Base-by-base conservation (phyloP, 768 basidiomycete species). In the Lactifluus volemus region DNA sequence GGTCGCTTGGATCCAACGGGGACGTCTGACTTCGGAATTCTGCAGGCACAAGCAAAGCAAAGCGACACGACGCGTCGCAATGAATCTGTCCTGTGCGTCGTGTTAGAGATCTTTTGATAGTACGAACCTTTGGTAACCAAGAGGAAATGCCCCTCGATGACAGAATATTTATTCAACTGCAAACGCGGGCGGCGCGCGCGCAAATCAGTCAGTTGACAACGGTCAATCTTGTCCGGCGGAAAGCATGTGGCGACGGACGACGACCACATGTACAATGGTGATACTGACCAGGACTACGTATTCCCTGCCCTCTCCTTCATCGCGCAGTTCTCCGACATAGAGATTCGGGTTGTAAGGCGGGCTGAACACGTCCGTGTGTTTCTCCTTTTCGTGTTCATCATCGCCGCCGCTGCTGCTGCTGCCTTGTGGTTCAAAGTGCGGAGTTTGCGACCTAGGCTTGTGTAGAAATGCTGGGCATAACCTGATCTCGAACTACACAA, bases 141-240 rank as follows among this genome's bases (percentile, higher is more conserved):
- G n/a, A 97, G 77, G 68, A 97, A 92, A 69, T 98, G 95, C 49
- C 84, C 78, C 0, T 86, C 88, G 9, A 90, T 81, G 19, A 97
- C 82, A 36, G 91, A 85, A 72, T 81, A 96, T 74, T 92, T 93
- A 74, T 93, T 94, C 68, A 93, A 73, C 90, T 93, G 64, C 48
- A 55, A 41, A 25, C n/a, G 21, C 21, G 45, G 15, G n/a, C 44
- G n/a, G 32, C 32, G 32, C 32, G 32, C 9, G 32, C 9, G 4
- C 6, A 34, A 6, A 34, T 34, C 6, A 6, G 19, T 44, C 44
- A 44, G n/a, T 38, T 12, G 10, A 38, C 12, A 38, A 9, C 25
- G 25, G 32, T 34, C 32, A 34, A 34, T 34, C 32, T 6, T 34
- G 32, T 1, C 2, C 32, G 9, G 32, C 9, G 32, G 32, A 34